Conservation (phyloP, 2,329 filamentous ascomycete genomes). For the Dothistroma pini region DNA sequence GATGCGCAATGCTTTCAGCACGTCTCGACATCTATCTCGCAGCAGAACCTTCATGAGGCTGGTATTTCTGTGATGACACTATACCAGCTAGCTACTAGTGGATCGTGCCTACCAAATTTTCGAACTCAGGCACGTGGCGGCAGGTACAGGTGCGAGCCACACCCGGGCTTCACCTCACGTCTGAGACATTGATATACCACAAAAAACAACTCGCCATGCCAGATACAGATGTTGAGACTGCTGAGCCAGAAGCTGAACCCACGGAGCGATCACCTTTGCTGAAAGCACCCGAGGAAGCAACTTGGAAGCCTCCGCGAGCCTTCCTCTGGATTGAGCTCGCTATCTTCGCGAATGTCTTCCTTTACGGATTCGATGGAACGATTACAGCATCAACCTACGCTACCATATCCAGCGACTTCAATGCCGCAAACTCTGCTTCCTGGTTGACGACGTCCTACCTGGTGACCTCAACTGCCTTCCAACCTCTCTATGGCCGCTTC, state of each 20-base stretch:
- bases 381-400: slow-evolving; percentile 23
- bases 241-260: neutral
- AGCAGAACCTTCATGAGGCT: neutral
- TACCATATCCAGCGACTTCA: slow-evolving; percentile 45
- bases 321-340: slow-evolving; percentile 23
- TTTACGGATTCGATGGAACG: slow-evolving; percentile 22
- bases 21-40: neutral
- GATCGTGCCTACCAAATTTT: neutral
- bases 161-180: neutral
- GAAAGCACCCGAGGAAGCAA: slow-evolving; percentile 18
- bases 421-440: slow-evolving; percentile 14
- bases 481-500: slow-evolving; percentile 57
- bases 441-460: slow-evolving; percentile 54
- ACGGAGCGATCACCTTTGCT: slow-evolving; percentile 17
- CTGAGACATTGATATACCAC: neutral
- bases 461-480: slow-evolving; percentile 59
- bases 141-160: neutral
- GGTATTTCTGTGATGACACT: neutral
- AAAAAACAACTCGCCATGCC: neutral
- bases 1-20: neutral
- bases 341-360: slow-evolving; percentile 24
- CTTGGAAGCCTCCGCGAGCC: slow-evolving; percentile 21
- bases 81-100: neutral
- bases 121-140: neutral
- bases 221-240: neutral